A percentile compares a stretch with the other conserved stretches of the same genome.
phyloP scores from a whole-genome alignment of 2,329 filamentous ascomycete genomes.

The Aspergillus sp. region DNA sequence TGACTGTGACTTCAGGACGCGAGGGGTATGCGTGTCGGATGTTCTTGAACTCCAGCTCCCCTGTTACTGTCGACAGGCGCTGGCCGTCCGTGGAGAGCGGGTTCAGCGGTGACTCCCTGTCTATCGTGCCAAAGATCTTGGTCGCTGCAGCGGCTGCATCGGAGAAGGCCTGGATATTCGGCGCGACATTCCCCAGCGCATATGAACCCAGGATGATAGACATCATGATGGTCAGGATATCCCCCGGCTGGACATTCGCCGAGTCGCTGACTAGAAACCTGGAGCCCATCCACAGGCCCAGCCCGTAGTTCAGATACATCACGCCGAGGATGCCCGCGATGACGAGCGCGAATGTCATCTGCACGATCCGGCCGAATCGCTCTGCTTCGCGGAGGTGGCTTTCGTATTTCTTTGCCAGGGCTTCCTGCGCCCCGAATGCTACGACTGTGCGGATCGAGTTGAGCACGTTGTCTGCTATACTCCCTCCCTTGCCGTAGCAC shows the following conservation, averaged over 20 bases:
- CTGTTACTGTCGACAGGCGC: conserved; percentile 25
- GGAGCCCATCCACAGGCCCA: conserved; percentile 37
- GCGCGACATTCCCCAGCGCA: conserved; percentile 39
- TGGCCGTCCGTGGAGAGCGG: conserved; percentile 29
- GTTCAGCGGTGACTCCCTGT: conserved; percentile 41
- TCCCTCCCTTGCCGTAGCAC: conserved; percentile 63
- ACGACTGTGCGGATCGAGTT: conserved; percentile 52
- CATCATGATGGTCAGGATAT: conserved; percentile 31
- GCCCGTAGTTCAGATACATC: conserved; percentile 33
- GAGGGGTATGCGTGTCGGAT: conserved; percentile 51
- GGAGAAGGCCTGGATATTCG: conserved; percentile 43
- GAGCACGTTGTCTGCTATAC: conserved; percentile 53
- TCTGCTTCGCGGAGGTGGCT: conserved; percentile 25
- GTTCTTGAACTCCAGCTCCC: conserved; percentile 42
- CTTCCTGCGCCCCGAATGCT: conserved; percentile 44
- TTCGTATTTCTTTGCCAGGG: conserved; percentile 29
- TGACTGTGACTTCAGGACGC: conserved; percentile 43
- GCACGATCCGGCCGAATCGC: conserved; percentile 27
- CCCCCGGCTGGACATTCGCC: conserved; percentile 23
- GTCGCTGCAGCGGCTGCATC: conserved; percentile 43
- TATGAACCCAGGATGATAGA: conserved; percentile 39
- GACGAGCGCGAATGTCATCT: conserved; percentile 29
- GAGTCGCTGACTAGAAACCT: conserved; percentile 24
- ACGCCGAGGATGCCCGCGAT: conserved; percentile 31
- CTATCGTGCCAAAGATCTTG: conserved; percentile 43